Base-by-base conservation (phyloP, 2,329 filamentous ascomycete genomes). In the Calonectria ilicicola region DNA sequence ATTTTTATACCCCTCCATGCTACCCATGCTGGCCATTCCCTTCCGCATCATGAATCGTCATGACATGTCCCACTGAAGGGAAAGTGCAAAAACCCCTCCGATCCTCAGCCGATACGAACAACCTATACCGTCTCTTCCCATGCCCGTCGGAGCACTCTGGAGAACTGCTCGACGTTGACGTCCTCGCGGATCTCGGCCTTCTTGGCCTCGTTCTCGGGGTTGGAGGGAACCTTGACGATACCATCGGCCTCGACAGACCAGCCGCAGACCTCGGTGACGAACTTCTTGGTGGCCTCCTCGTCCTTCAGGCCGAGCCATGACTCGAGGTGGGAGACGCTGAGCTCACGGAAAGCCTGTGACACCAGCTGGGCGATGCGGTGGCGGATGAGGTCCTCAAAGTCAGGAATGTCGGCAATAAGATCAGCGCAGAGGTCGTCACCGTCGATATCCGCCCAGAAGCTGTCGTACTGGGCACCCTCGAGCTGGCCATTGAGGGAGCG, bases 191-290 rank as follows among this genome's bases (percentile, higher is more conserved):
- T 97, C 84, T 98, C 94, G 47, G 95, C 93, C 85, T 97, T 97
- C 89, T 97, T 95, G 53, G 95, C 97, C 91, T 98, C 96, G 84
- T 98, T 98, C 86, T 99, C 97, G 82, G 97, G 94, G 88, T 99
- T 99, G 81, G 93, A 88, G 69, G 97, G 97, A 69, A 99, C 91
- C 84, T 91, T 91, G 75, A 98, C 92, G 51, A 87, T 81, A 40
- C 89, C 88, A 67, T 88, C 91, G 35, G 88, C 87, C 73, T 95
- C 93, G 49, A 98, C 89, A 80, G 90, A 91, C 95, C 96, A 99
- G 76, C 94, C 95, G 81, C 94, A 97, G 14, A 96, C 94, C 83
- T 96, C 94, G 70, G 91, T 90, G 78, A 97, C 91, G 79, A 98
- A 98, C 85, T 95, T 95, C 80, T 90, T 88, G 63, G 94, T 91